These are phyloP conservation scores for Mediolabrus comicus DNA, from an alignment of 108 stramenopile genomes.

Conservation along the genomic window DNA sequence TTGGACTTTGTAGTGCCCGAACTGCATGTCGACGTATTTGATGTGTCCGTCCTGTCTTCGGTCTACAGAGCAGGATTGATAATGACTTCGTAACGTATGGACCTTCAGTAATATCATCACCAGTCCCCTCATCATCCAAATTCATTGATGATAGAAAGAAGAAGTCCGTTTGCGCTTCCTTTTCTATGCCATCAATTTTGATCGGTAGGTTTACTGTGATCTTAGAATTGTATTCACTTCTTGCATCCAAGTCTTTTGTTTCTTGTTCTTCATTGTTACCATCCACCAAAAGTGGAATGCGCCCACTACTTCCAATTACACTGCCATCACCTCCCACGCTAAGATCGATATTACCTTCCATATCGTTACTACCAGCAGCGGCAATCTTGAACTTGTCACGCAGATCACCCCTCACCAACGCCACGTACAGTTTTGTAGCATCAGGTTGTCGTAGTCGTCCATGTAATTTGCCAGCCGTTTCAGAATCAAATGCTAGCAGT, in stretches of 20 bases:
- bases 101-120: slow-evolving; percentile 1
- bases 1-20: slow-evolving; percentile 45
- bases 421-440: slow-evolving; percentile 67
- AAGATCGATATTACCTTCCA: slow-evolving; percentile 1
- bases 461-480: slow-evolving; percentile 49
- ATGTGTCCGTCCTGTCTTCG: slow-evolving; percentile 57
- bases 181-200: slow-evolving; percentile 26
- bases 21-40: slow-evolving; percentile 46
- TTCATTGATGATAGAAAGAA: slow-evolving; percentile 37
- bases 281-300: background rate
- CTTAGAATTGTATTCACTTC: slow-evolving; percentile 15
- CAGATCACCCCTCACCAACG: slow-evolving; percentile 66
- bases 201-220: slow-evolving; percentile 36
- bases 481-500: slow-evolving; percentile 60
- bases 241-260: background rate
- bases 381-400: slow-evolving; percentile 16
- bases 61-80: slow-evolving; percentile 51
- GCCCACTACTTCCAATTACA: background rate
- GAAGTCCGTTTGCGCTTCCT: slow-evolving; percentile 53
- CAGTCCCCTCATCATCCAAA: background rate
- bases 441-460: slow-evolving; percentile 27
- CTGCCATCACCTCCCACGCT: background rate
- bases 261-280: background rate
- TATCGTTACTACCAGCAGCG: background rate
- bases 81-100: slow-evolving; percentile 22